phyloP scores from a whole-genome alignment of 495 filamentous ascomycete genomes.

The Cercophora scortea region DNA sequence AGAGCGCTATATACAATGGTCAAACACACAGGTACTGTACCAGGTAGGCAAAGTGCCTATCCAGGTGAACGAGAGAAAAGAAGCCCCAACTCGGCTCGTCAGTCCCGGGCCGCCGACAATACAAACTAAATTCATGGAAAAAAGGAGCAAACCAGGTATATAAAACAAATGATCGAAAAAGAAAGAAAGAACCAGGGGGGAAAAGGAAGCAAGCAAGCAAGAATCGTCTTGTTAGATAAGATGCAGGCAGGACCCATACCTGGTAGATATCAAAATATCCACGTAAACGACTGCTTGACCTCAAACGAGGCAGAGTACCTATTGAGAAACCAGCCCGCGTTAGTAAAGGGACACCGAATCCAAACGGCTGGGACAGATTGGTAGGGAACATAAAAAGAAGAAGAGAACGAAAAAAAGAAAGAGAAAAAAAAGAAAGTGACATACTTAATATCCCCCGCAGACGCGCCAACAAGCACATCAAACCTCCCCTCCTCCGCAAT shows the following conservation, averaged over 20 bases:
- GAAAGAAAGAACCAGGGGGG: no score
- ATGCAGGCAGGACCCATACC: no score
- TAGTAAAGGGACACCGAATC: conserved; percentile 1
- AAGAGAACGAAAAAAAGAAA: background rate
- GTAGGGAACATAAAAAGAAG: no score
- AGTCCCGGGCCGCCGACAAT: background rate
- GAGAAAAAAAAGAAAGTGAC: conserved; percentile 1
- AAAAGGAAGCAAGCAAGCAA: no score
- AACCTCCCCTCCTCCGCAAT: conserved; percentile 72
- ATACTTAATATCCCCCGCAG: conserved; percentile 38
- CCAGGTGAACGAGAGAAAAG: no score
- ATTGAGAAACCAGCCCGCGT: background rate
- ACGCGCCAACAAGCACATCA: conserved; percentile 55
- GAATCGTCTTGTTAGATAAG: no score
- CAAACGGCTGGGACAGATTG: background rate
- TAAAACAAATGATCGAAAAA: background rate
- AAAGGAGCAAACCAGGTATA: background rate
- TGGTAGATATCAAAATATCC: conserved; percentile 33
- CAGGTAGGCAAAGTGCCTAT: background rate
- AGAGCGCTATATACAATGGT: background rate
- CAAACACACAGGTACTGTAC: background rate
- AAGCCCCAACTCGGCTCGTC: no score
- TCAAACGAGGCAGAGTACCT: conserved; percentile 45
- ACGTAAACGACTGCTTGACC: conserved; percentile 51
- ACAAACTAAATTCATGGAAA: background rate